Base-by-base conservation (phyloP, 257 asterid genomes). In the Ballota nigra region DNA sequence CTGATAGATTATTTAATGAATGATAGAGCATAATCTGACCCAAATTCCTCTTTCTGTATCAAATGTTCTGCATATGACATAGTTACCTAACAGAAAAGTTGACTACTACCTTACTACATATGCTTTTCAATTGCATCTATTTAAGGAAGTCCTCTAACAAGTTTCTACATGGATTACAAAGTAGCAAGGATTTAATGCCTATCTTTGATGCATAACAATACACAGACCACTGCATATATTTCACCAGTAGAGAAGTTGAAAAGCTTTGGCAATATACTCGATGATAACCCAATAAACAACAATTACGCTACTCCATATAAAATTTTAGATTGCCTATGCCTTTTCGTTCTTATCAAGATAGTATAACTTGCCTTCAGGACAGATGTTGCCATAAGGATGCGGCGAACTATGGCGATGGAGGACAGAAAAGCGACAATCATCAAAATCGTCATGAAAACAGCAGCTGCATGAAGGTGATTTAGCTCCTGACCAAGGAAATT, bases 331-430 rank as follows among this genome's bases (percentile, higher is more conserved):
- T 66, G 33, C 0, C 3, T 13, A 49, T 66, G 40, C 29, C 62
- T 67, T 36, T 55, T 26, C 3, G 52, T 22, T 55, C 18, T 8
- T n/a, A 70, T 4, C 53, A 75, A 64, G 74, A 64, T 59, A 38
- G 65, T 82, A 66, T 29, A 15, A 79, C 89, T 84, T 85, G 82
- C 98, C 99, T 95, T 95, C 59, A 95, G 96, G 69, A 95, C 98
- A 1, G 99, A 95, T 45, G 98, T 87, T 13, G 97, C 99, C 98
- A 95, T 89, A 69, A 95, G 92, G 78, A 95, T 95, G 51, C 99
- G 97, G 12, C 98, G 96, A 63, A 87, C 87, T 72, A 95, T 81
- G 63, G 99, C 99, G 53, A 95, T 84, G 62, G 99, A 95, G 65
- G 96, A 89, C 63, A 95, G 82, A 80, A 90, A 76, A 66, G 99